phyloP scores from a whole-genome alignment of 371 early-diverging fungal species.

The Circinella umbellata region DNA sequence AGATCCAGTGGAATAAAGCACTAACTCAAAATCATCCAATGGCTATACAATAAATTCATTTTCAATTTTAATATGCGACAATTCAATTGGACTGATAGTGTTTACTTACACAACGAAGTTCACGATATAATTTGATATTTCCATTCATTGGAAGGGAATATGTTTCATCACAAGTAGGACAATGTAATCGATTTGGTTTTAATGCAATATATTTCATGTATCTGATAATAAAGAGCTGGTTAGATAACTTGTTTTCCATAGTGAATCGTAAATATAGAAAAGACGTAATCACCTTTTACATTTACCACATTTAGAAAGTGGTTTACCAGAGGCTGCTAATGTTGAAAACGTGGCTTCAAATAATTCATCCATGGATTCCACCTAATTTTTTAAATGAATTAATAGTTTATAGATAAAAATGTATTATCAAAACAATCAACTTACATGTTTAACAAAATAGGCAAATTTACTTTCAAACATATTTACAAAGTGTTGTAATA shows the following conservation, averaged over 20 bases:
- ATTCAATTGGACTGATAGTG: background rate
- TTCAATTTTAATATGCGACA: background rate
- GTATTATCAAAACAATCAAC: background rate
- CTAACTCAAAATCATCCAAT: conserved; percentile 58
- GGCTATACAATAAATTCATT: conserved; percentile 27
- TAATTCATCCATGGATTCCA: conserved; percentile 56
- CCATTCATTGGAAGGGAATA: conserved; percentile 59
- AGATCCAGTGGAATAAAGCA: conserved; percentile 56
- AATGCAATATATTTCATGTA: conserved; percentile 57
- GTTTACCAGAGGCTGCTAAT: conserved; percentile 51
- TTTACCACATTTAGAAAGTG: conserved; percentile 60
- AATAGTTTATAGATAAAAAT: too few species aligned
- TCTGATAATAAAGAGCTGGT: conserved; percentile 7
- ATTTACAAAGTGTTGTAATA: conserved; percentile 45
- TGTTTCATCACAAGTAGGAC: conserved; percentile 58
- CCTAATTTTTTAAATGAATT: too few species aligned
- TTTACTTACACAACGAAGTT: conserved; percentile 49
- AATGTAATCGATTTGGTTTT: conserved; percentile 56
- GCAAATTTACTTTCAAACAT: conserved; percentile 55
- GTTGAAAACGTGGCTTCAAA: conserved; percentile 63
- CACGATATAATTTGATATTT: conserved; percentile 56
- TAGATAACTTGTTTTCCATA: too few species aligned
- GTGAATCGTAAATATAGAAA: too few species aligned
- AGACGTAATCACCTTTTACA: conserved; percentile 43
- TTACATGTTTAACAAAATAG: conserved; percentile 51